Base-by-base conservation (phyloP, 371 early-diverging fungal genomes). In the Sporodiniella umbellata region DNA sequence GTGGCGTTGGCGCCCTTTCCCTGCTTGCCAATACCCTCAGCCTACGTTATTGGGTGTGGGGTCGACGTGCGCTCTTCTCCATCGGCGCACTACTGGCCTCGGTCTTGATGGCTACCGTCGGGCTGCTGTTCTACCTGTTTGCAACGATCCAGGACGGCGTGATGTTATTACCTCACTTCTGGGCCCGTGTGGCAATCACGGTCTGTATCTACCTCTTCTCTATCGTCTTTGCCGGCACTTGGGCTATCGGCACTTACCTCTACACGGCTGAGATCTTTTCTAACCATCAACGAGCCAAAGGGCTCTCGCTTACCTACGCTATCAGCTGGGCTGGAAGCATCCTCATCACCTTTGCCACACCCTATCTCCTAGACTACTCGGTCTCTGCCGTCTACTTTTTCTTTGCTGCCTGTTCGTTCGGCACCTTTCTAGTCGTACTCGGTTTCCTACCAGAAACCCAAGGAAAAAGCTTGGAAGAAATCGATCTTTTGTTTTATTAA, bases 211-310 rank as follows among this genome's bases (percentile, higher is more conserved):
- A 64, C 38, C 42, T 70, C 17, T 66, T 72, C 15, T 62, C 71
- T 10, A 59, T 77, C 5, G 28, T 62, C 31, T 83, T 80, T 65
- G 72, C 84, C 25, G 68, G 70, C 30, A 79, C 83, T 25, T 85
- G 80, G 79, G 66, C 68, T 18, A 53, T 75, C 10, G 63, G 62
- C 0, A 61, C 60, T 19, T 75, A 69, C 42, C 70, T 62, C 0
- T 93, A 93, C 64, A 93, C 93, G 8, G 72, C 66, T 30, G 87
- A 87, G 53, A 72, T 87, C 59, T 85, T 76, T 38, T 68, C 64
- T 22, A 68, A 66, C 60, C 60, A 62, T 12, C 54, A 56, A 6
- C 63, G 76, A 10, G 70, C 76, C 17, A 75, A 72, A 39, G 76
- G 72, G 2, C 45, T 72, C 8, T 67, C 68, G 0, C 33, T 75